Evolutionary conservation across 495 filamentous ascomycete genomes (phyloP), one percentile per base, ranked within the genome.

Genomic region (Aspergillus biplanus): DNA sequence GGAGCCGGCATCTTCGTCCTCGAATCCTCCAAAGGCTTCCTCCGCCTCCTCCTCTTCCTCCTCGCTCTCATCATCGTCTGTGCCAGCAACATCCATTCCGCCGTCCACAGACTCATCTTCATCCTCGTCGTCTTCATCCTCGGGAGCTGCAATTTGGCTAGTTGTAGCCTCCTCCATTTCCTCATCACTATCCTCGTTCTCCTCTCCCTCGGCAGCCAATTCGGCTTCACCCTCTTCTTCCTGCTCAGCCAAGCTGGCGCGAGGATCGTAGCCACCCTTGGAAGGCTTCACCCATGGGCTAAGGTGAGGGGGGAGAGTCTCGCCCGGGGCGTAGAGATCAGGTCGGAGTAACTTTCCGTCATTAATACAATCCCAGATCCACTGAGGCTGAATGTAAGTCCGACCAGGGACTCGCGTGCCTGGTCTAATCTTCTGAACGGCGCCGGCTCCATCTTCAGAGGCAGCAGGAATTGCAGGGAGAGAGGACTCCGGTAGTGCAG

Each of bases 331-430:
- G 65, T 99, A 99, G 2, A 95, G 80, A 72, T 97, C 92, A 12
- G 93, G 88, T 42, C 90, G 83, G 65, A 97, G 89, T 42, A 99
- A 78, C 74, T 91, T 91, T 46, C 91, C 91, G 32, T 90, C 87
- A 75, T 99, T 99, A 67, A 97, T 78, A 70, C 90, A 92, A 65
- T 99, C 95, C 95, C 95, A 99, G 13, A 99, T 85, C 92, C 96
- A 99, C 72, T 99, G 95, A 21, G 95, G 95, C 77, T 99, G 95
- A 53, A 99, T 75, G 67, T 98, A 98, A 50, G 88, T 93, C 52
- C 95, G 82, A 31, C 93, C 93, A 7, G 93, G 93, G 62, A 97
- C 87, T 37, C 93, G 85, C 61, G 86, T 84, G 69, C 80, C 65
- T 58, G 85, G 68, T 85, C 78, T 74, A 52, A 78, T 72, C 37